Conservation (phyloP, 2,329 filamentous ascomycete genomes). For the Proliferodiscus dingleyae region DNA sequence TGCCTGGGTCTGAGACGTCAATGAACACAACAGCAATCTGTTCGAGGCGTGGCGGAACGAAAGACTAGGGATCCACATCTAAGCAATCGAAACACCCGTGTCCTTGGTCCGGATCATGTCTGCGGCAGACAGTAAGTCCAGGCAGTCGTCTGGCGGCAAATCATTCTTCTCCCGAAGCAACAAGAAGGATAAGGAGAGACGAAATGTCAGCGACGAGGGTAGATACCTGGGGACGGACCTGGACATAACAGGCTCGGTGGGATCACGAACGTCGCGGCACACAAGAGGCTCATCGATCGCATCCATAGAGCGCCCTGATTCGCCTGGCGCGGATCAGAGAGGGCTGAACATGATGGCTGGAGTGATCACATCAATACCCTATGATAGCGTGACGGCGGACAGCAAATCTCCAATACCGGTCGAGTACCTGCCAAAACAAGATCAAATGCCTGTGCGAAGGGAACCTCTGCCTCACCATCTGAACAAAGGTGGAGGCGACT, state of each 20-base stretch:
- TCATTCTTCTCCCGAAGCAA: slow-evolving; percentile 89
- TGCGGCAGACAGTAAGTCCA: slow-evolving; percentile 65
- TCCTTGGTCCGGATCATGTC: slow-evolving; percentile 40
- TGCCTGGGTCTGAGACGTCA: slow-evolving; percentile 23
- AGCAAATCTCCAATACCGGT: slow-evolving; percentile 65
- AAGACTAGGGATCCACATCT: slow-evolving; percentile 12
- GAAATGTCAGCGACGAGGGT: slow-evolving; percentile 55
- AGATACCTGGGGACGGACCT: slow-evolving; percentile 49
- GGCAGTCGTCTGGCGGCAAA: slow-evolving; percentile 71
- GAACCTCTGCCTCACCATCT: slow-evolving; percentile 79
- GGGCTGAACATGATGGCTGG: slow-evolving; percentile 72
- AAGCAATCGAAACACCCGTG: slow-evolving; percentile 14
- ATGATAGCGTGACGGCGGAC: slow-evolving; percentile 65
- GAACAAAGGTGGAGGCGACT: slow-evolving; percentile 72
- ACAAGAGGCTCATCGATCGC: slow-evolving; percentile 66
- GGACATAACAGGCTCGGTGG: slow-evolving; percentile 55
- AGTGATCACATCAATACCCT: slow-evolving; percentile 82
- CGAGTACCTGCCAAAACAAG: slow-evolving; percentile 66
- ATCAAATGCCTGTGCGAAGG: slow-evolving; percentile 58
- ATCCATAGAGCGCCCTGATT: slow-evolving; percentile 64
- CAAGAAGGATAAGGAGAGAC: slow-evolving; percentile 61
- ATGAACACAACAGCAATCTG: slow-evolving; percentile 22
- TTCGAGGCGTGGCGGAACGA: slow-evolving; percentile 22
- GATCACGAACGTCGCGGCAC: slow-evolving; percentile 70
- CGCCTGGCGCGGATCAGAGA: slow-evolving; percentile 53